Percentiles rank a stretch among this genome's conserved stretches.
Conservation (phyloP, 2,329 filamentous ascomycete genomes). For the Ustilaginoidea virens region DNA sequence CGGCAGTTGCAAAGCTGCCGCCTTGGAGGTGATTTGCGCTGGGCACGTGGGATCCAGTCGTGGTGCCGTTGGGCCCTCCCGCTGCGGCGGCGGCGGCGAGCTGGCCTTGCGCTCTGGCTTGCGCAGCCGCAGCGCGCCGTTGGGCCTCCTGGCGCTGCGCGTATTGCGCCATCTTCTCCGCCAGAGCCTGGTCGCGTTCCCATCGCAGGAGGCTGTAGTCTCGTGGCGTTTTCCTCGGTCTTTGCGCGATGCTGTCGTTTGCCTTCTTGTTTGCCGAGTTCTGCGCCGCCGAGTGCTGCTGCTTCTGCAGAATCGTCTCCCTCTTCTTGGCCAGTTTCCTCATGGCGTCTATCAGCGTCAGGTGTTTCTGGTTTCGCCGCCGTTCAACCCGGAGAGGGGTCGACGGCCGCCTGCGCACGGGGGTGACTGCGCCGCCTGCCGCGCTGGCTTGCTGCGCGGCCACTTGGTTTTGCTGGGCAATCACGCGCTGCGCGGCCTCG, state of each 20-base stretch:
- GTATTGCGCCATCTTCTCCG: conserved; percentile 41
- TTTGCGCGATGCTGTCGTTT: conserved; percentile 43
- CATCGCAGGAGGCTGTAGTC: conserved; percentile 83
- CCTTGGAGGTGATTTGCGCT: too few relatives aligned
- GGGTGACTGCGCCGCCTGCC: conserved; percentile 16
- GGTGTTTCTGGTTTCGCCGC: conserved; percentile 69
- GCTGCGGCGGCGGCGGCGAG: conserved; percentile 6
- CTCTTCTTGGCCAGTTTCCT: conserved; percentile 89
- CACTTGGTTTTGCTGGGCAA: conserved; percentile 36
- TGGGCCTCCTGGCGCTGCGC: conserved; percentile 44
- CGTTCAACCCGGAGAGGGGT: conserved; percentile 75
- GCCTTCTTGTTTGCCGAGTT: conserved; percentile 71
- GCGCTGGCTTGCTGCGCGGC: conserved; percentile 34
- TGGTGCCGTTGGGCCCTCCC: conserved; percentile 5
- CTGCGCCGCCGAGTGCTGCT: conserved; percentile 66
- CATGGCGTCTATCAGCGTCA: conserved; percentile 87
- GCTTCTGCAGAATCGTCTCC: conserved; percentile 72
- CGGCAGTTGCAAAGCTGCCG: conserved; percentile 13
- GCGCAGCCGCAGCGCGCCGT: conserved; percentile 31
- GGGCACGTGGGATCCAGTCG: conserved; percentile 12
- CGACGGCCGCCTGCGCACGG: conserved; percentile 51
- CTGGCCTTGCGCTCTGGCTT: conserved; percentile 31
- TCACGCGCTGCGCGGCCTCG: conserved; percentile 40
- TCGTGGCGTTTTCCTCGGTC: conserved; percentile 59
- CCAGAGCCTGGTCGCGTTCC: conserved; percentile 62